A percentile compares a stretch with the other conserved stretches of the same genome.
Conservation (phyloP, 2,329 filamentous ascomycete genomes). For the Venturia aucupariae region DNA sequence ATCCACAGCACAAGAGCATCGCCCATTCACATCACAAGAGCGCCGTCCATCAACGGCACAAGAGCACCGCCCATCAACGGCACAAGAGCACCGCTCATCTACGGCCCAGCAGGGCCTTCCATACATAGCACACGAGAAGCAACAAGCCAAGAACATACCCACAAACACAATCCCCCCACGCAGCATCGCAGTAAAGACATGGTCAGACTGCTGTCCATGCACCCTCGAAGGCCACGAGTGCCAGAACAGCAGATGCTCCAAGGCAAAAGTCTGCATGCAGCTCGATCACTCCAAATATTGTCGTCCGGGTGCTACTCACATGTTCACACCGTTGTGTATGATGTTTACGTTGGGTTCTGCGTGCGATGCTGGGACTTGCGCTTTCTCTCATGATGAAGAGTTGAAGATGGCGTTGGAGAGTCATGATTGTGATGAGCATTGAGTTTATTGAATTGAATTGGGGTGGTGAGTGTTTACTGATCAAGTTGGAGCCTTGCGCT, state of each 20-base stretch:
- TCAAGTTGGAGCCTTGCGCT: too few relatives aligned
- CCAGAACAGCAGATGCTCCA: background rate
- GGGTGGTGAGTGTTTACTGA: too few relatives aligned
- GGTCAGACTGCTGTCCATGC: background rate
- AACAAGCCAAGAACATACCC: background rate
- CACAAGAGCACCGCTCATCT: background rate
- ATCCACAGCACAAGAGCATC: too few relatives aligned
- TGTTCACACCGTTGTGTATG: background rate
- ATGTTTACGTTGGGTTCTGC: background rate
- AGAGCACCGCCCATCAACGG: background rate
- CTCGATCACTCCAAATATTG: background rate
- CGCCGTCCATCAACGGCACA: background rate
- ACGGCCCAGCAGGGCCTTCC: background rate
- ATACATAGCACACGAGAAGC: too few relatives aligned
- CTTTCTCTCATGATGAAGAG: background rate
- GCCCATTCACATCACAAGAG: background rate
- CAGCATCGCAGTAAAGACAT: background rate
- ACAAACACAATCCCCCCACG: background rate
- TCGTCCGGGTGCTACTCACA: background rate
- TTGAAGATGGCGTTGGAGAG: background rate
- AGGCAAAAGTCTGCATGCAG: conserved; percentile 5
- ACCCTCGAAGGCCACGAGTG: background rate
- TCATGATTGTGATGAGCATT: conserved; percentile 4
- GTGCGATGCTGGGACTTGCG: background rate
- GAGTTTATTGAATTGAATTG: background rate